Conservation (phyloP, 768 basidiomycete species). For the Dioszegia aurantiaca region DNA sequence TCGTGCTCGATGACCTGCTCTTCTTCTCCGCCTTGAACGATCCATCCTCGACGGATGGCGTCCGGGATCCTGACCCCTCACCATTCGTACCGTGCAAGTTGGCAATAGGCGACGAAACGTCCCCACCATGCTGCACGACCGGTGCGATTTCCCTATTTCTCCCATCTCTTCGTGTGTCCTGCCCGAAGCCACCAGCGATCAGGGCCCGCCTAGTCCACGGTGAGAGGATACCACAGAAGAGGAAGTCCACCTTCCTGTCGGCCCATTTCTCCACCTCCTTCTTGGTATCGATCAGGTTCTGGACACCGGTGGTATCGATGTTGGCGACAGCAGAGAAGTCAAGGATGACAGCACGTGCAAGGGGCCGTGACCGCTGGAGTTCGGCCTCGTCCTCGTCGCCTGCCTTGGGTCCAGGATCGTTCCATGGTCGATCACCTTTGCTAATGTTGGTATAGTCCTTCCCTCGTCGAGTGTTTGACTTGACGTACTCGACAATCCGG, state of each 20-base stretch:
- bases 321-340: slow-evolving; percentile 84
- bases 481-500: slow-evolving; percentile 75
- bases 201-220: slow-evolving; percentile 86
- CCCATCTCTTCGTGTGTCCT: slow-evolving; percentile 55
- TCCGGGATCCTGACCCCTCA: slow-evolving; percentile 1
- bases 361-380: slow-evolving; percentile 61
- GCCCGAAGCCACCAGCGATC: slow-evolving; percentile 81
- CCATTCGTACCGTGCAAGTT: neutral
- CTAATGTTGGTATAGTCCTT: slow-evolving; percentile 66
- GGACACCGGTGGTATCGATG: slow-evolving; percentile 86
- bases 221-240: slow-evolving; percentile 86
- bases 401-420: slow-evolving; percentile 74
- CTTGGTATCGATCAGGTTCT: slow-evolving; percentile 84
- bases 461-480: slow-evolving; percentile 70
- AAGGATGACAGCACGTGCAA: slow-evolving; percentile 79
- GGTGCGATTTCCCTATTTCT: slow-evolving; percentile 67
- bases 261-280: slow-evolving; percentile 84
- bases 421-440: slow-evolving; percentile 82
- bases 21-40: slow-evolving; percentile 15
- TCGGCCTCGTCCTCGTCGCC: slow-evolving; percentile 56
- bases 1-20: slow-evolving; percentile 11
- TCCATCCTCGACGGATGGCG: neutral
- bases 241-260: slow-evolving; percentile 72
- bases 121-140: slow-evolving; percentile 57
- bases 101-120: slow-evolving; percentile 36